Percentiles rank a stretch among this genome's conserved stretches.
Evolutionary conservation across 345 rosid genomes (phyloP).

Genomic region (Salix purpurea): DNA sequence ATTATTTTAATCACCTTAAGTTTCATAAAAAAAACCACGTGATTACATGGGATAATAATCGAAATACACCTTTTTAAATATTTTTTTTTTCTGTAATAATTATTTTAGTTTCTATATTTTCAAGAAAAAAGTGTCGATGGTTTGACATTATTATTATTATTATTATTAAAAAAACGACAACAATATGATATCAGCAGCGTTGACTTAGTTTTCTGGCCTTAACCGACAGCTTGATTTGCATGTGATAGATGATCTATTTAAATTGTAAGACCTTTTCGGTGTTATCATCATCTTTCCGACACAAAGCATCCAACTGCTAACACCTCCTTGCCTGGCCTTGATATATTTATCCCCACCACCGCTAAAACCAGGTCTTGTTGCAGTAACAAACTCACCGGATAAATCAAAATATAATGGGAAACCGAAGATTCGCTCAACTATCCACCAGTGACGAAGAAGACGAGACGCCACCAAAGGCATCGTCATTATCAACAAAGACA

Average conservation of each 20-base stretch:
- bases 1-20: too few species aligned
- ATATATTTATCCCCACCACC: neutral
- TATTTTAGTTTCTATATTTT: too few species aligned
- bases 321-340: neutral
- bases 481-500: conserved; percentile 20
- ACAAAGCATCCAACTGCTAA: neutral
- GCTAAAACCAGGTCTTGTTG: neutral
- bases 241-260: neutral
- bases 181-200: too few species aligned
- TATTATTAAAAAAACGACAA: too few species aligned
- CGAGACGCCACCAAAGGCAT: conserved; percentile 18
- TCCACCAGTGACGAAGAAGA: conserved; percentile 82
- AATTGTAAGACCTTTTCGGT: neutral
- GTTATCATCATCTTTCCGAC: neutral
- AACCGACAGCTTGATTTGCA: neutral
- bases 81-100: too few species aligned
- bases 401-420: conserved; percentile 35
- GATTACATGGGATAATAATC: too few species aligned
- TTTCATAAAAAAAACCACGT: too few species aligned
- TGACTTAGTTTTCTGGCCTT: too few species aligned
- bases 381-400: too few species aligned
- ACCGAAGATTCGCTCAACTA: conserved; percentile 68
- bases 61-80: too few species aligned
- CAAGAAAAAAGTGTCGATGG: too few species aligned
- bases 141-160: too few species aligned